Conservation (phyloP, 2,329 filamentous ascomycete genomes). For the Calonectria multiphialidica region DNA sequence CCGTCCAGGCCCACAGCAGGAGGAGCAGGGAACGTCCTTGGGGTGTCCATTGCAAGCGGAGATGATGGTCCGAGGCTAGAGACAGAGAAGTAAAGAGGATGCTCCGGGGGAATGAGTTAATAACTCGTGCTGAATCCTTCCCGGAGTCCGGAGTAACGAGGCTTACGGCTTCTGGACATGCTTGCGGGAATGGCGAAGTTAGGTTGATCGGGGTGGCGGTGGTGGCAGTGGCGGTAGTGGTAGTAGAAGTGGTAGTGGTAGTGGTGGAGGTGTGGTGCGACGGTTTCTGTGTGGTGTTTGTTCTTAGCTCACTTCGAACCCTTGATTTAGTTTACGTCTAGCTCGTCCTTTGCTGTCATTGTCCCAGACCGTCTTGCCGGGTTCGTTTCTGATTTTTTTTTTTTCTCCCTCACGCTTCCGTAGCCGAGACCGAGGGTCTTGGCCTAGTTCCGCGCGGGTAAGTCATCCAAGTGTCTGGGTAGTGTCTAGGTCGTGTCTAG, state of each 20-base stretch:
- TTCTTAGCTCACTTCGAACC: no score
- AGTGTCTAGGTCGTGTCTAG: no score
- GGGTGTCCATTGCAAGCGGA: background rate
- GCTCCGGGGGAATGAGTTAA: conserved; percentile 6
- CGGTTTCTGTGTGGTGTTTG: no score
- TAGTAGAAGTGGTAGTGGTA: background rate
- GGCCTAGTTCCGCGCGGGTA: no score
- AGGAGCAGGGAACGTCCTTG: background rate
- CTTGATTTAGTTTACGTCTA: no score
- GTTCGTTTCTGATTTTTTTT: no score
- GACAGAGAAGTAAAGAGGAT: background rate
- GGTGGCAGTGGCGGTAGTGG: background rate
- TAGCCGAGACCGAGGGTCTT: no score
- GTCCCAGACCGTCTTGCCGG: no score
- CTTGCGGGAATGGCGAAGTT: background rate
- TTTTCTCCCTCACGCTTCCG: no score
- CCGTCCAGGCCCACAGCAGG: background rate
- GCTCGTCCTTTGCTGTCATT: no score
- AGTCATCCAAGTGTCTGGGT: background rate
- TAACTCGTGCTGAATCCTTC: background rate
- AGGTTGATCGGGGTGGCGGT: background rate
- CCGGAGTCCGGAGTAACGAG: background rate
- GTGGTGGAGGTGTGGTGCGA: background rate
- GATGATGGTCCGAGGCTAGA: background rate
- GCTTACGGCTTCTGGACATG: background rate